These are phyloP conservation scores for Aspergillus thermomutatus DNA, from an alignment of 2,329 filamentous ascomycete genomes.

Conservation along the genomic window DNA sequence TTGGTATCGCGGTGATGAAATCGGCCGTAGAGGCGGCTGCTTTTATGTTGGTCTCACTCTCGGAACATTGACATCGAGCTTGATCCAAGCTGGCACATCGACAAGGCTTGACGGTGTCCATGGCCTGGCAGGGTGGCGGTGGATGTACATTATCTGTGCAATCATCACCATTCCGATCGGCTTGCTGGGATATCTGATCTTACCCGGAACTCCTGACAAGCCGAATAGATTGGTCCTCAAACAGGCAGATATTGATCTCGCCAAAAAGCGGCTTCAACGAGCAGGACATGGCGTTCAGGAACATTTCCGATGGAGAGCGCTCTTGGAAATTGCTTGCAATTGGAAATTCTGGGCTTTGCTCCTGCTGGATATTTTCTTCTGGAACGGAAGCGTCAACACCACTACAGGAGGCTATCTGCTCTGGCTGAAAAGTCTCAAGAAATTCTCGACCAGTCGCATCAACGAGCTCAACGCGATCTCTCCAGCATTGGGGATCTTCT, in stretches of 20 bases:
- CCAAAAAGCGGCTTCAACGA: constrained; percentile 44
- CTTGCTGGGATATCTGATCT: constrained; percentile 49
- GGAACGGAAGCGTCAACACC: constrained; percentile 51
- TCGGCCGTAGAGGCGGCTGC: constrained; percentile 48
- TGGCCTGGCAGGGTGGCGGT: constrained; percentile 51
- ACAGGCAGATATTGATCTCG: constrained; percentile 47
- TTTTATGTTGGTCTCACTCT: constrained; percentile 53
- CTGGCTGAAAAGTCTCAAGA: constrained; percentile 56
- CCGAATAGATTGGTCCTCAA: constrained; percentile 49
- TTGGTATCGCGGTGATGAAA: constrained; percentile 51
- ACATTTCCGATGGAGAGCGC: constrained; percentile 24
- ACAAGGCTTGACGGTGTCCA: constrained; percentile 42
- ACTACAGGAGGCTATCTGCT: constrained; percentile 52
- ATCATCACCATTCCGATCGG: constrained; percentile 56
- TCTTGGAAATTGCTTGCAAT: constrained; percentile 37
- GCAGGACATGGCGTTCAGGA: constrained; percentile 40
- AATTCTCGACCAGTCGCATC: constrained; percentile 46
- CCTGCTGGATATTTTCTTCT: constrained; percentile 54
- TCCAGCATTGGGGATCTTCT: constrained; percentile 56
- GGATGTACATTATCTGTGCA: constrained; percentile 56
- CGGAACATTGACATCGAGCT: constrained; percentile 51
- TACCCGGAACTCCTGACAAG: constrained; percentile 51
- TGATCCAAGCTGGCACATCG: constrained; percentile 47
- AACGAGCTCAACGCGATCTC: constrained; percentile 54
- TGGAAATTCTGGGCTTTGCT: constrained; percentile 53